phyloP scores from a whole-genome alignment of 2,329 filamentous ascomycete genomes.

The Fusarium anguioides region DNA sequence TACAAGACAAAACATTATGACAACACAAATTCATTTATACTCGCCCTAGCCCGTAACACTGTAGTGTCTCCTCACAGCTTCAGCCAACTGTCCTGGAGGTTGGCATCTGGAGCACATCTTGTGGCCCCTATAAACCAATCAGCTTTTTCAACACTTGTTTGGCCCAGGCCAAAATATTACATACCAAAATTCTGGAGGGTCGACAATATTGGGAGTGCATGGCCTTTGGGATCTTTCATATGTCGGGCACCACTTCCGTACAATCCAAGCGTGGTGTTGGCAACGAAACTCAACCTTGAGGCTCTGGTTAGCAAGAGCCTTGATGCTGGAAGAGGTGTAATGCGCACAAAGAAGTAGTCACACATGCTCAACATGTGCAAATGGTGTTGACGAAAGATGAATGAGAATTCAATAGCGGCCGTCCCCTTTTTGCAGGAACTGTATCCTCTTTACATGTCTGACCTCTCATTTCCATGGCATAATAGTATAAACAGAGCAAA shows the following conservation, averaged over 20 bases:
- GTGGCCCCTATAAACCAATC: conserved; percentile 23
- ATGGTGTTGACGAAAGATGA: neutral
- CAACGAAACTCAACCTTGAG: conserved; percentile 42
- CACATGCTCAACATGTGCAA: conserved; percentile 29
- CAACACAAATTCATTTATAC: neutral
- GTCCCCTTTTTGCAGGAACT: conserved; percentile 11
- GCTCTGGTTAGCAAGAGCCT: neutral
- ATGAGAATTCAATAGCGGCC: conserved; percentile 2
- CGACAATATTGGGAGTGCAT: conserved; percentile 39
- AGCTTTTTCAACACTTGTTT: neutral
- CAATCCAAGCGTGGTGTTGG: conserved; percentile 41
- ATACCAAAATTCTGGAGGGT: conserved; percentile 42
- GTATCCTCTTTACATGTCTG: neutral
- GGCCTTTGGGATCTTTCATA: conserved; percentile 41
- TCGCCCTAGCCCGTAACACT: conserved; percentile 12
- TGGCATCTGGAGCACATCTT: conserved; percentile 38
- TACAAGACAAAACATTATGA: neutral
- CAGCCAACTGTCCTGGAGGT: conserved; percentile 35
- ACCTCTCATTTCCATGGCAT: conserved; percentile 5
- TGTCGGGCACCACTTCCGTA: conserved; percentile 39
- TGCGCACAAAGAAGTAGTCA: conserved; percentile 42
- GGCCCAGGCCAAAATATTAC: neutral
- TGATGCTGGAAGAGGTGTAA: neutral
- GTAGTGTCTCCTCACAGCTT: conserved; percentile 33
- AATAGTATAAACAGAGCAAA: conserved; percentile 2